Base-by-base conservation (phyloP, 2,329 filamentous ascomycete species). In the Thelonectria discophora region DNA sequence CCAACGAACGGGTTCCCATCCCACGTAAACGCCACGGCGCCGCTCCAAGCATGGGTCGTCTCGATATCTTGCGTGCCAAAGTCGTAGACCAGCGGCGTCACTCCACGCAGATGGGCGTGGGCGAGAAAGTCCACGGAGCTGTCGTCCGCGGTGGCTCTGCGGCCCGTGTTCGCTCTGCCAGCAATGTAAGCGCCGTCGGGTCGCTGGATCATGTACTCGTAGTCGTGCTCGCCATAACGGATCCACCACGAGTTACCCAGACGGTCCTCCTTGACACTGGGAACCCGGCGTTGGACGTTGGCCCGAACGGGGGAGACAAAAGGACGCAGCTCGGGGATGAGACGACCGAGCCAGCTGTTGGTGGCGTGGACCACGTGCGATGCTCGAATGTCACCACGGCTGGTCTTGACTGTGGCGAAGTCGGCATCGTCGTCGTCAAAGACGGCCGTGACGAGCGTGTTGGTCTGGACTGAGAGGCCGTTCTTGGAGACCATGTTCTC, bases 131-230 rank as follows among this genome's bases (percentile, higher is more conserved):
- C 59, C 13, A 58, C 39, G 2, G 13, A 48, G 18, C 48, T 18
- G 13, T 62, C 59, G 8, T 62, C 59, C 2, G 59, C 30, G 1
- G 59, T 62, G 2, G 59, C 59, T 17, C 48, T 21, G 12, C 59
- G 59, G 2, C 59, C 59, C 1, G 59, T 62, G 13, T 47, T 55
- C 13, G 59, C 59, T 40, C 59, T 58, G 1, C 59, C 59, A 1
- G 53, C 34, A 17, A 62, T 51, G 45, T 50, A 62, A 1, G 59
- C 49, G 9, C 59, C 59, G 18, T 62, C 59, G 17, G 54, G 54
- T 21, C 59, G 39, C 17, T 62, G 59, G 3, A 62, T 55, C 59
- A 62, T 62, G 37, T 62, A 62, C 5, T 62, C 59, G 49, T 62
- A 62, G 45, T 62, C 59, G 13, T 62, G 32, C 32, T 62, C 59